phyloP scores from a whole-genome alignment of 495 filamentous ascomycete genomes.

The Beverwykella pulmonaria region DNA sequence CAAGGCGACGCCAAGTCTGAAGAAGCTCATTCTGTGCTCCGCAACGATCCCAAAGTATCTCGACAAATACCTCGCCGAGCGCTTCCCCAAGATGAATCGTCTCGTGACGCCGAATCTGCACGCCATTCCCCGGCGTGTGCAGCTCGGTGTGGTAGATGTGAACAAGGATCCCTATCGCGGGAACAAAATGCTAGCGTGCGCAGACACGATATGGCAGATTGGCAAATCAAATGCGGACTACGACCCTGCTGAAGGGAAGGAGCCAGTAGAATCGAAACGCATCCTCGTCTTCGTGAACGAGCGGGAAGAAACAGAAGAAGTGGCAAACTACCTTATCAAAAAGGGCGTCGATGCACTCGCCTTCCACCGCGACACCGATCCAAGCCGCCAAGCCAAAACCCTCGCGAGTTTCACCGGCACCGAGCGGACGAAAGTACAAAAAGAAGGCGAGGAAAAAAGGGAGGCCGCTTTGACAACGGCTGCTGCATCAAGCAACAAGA shows the following conservation, averaged over 20 bases:
- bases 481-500: constrained; percentile 11
- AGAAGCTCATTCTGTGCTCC: constrained; percentile 92
- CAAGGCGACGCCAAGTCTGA: constrained; percentile 71
- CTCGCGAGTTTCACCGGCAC: constrained; percentile 74
- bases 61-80: constrained; percentile 75
- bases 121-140: constrained; percentile 90
- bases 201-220: constrained; percentile 91
- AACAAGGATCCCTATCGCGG: constrained; percentile 86
- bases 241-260: constrained; percentile 48
- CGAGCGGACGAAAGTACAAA: constrained; percentile 27
- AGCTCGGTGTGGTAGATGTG: constrained; percentile 89
- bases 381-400: constrained; percentile 71
- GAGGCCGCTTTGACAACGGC: neutral
- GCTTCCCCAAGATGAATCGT: constrained; percentile 78
- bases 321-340: constrained; percentile 74
- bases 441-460: constrained; percentile 41
- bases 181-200: constrained; percentile 88
- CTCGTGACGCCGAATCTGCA: constrained; percentile 94
- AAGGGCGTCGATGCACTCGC: constrained; percentile 89
- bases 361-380: constrained; percentile 76
- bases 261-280: constrained; percentile 68
- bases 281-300: constrained; percentile 98
- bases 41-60: constrained; percentile 91
- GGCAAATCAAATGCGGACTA: constrained; percentile 69
- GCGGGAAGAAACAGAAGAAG: constrained; percentile 79